Conservation (phyloP, 148 eudicot species). For the Spergularia marina region DNA sequence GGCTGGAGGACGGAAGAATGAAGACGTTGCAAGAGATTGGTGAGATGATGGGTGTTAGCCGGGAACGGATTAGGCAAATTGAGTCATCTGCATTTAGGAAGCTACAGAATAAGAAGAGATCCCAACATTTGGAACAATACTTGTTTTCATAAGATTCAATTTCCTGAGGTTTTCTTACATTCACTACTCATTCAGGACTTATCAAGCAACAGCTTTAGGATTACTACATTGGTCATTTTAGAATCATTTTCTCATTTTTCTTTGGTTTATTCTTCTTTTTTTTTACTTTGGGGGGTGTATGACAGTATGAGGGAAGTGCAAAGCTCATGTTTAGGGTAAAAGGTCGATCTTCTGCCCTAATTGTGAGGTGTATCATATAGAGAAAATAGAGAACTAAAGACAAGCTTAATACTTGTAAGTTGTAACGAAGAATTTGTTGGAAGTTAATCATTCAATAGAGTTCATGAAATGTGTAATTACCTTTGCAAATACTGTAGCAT, state of each 20-base stretch:
- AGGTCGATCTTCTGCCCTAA: constrained; percentile 8
- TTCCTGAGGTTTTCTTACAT: constrained; percentile 3
- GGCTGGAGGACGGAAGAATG: constrained; percentile 76
- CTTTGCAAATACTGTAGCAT: neutral
- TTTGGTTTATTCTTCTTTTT: neutral
- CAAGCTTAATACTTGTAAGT: constrained; percentile 7
- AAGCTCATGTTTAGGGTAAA: constrained; percentile 9
- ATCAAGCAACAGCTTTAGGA: neutral
- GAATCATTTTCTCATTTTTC: neutral
- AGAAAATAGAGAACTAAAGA: constrained; percentile 7
- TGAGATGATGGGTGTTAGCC: constrained; percentile 78
- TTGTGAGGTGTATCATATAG: neutral
- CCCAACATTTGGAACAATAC: constrained; percentile 61
- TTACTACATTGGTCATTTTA: constrained; percentile 3
- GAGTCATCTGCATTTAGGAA: constrained; percentile 79
- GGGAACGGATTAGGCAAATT: constrained; percentile 92
- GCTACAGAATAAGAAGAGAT: constrained; percentile 73
- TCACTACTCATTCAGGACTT: neutral
- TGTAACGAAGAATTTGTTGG: neutral
- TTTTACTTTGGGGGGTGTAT: constrained; percentile 1
- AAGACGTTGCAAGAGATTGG: constrained; percentile 94
- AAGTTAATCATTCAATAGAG: neutral
- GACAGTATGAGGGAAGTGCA: constrained; percentile 5
- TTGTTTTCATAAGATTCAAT: constrained; percentile 19
- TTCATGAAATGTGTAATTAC: neutral